Evolutionary conservation across 352 stramenopile species (phyloP).

Genomic region (Globisporangium solare): DNA sequence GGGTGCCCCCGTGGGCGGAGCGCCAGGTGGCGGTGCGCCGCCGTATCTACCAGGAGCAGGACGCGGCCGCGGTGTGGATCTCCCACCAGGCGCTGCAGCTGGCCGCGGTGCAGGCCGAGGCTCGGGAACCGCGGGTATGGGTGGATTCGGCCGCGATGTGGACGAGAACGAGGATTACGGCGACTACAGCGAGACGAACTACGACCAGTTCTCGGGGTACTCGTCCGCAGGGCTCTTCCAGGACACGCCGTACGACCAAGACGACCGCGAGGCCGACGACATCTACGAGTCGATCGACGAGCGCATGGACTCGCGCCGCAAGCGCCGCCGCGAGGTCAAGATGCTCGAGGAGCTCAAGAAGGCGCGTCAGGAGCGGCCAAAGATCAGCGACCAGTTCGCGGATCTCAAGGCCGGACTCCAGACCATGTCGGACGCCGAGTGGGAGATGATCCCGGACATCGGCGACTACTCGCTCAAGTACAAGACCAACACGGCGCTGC

Average conservation of each 20-base stretch:
- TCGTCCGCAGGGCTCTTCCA: conserved; percentile 83
- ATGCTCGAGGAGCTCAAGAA: conserved; percentile 87
- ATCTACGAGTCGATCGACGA: conserved; percentile 96
- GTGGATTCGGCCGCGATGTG: conserved; percentile 78
- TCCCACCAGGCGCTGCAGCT: conserved; percentile 5
- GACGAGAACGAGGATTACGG: conserved; percentile 86
- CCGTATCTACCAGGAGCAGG: conserved; percentile 85
- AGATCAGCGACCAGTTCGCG: conserved; percentile 97
- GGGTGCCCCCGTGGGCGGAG: not conserved
- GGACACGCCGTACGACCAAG: conserved; percentile 93
- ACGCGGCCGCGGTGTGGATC: conserved; percentile 60
- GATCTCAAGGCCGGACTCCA: conserved; percentile 95
- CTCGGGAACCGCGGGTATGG: conserved; percentile 75
- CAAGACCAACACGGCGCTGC: conserved; percentile 88
- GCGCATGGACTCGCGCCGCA: conserved; percentile 91
- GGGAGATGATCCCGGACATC: conserved; percentile 96
- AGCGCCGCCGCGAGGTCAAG: conserved; percentile 81
- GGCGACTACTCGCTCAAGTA: conserved; percentile 94
- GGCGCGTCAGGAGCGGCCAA: conserved; percentile 80
- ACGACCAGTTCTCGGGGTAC: conserved; percentile 90
- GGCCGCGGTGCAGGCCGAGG: conserved; percentile 49
- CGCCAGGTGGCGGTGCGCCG: conserved; percentile 34
- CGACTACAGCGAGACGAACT: conserved; percentile 91
- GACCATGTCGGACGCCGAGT: conserved; percentile 91
- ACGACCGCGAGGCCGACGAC: conserved; percentile 95